A percentile compares a stretch with the other conserved stretches of the same genome.
These are phyloP conservation scores for Triticum dicoccoides DNA, from an alignment of 176 grass and related monocot species.

Conservation along the genomic window DNA sequence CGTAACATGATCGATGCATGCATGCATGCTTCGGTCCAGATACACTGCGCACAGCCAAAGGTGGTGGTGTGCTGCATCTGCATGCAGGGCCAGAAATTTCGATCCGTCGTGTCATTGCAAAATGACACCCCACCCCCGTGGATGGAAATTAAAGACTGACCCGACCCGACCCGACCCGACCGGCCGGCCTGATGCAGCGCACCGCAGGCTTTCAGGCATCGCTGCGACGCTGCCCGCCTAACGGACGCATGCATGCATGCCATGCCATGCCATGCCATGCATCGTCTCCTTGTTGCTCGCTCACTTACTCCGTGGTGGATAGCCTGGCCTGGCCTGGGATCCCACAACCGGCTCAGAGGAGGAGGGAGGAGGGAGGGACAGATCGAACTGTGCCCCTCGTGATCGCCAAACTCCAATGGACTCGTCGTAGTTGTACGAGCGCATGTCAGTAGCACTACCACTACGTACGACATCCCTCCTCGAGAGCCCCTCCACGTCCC, in stretches of 20 bases:
- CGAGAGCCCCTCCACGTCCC: slow-evolving; percentile 24
- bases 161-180: background rate
- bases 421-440: background rate
- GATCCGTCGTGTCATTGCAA: slow-evolving; percentile 29
- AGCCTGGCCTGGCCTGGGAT: slow-evolving; percentile 20
- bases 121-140: background rate
- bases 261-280: background rate
- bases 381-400: slow-evolving; percentile 78
- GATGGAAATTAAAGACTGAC: background rate
- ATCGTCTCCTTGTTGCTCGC: slow-evolving; percentile 31
- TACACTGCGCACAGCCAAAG: background rate
- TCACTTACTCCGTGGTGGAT: background rate
- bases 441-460: background rate
- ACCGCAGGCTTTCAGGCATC: slow-evolving; percentile 6
- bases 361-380: slow-evolving; percentile 20
- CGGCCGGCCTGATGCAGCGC: background rate
- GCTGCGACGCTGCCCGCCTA: background rate
- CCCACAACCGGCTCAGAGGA: slow-evolving; percentile 24
- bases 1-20: background rate
- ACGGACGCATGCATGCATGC: slow-evolving; percentile 2
- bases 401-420: slow-evolving; percentile 61
- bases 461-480: background rate
- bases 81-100: background rate
- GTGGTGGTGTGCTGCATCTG: background rate
- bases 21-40: background rate